Percentiles rank a stretch among this genome's conserved stretches.
Conservation (phyloP, 176 grass and related monocot genomes). For the Musa itinerans region DNA sequence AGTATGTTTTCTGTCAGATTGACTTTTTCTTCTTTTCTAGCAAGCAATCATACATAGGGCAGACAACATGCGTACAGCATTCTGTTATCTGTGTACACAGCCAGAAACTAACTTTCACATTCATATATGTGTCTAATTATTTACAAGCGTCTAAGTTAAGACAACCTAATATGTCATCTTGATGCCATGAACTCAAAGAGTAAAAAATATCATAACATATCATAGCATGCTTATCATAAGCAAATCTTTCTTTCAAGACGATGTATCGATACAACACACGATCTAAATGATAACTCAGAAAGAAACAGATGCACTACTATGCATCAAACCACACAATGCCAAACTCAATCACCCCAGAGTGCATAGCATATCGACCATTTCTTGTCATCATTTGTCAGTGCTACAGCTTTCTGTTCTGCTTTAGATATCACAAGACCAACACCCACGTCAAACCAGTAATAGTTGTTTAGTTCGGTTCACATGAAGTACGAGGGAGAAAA, state of each 20-base stretch:
- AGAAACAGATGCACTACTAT: no score
- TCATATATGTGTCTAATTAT: no score
- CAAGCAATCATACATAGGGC: no score
- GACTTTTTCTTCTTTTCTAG: no score
- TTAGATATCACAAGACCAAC: neutral
- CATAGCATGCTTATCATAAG: neutral
- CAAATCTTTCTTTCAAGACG: neutral
- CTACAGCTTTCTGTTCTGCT: neutral
- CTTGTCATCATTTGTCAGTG: neutral
- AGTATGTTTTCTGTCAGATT: no score
- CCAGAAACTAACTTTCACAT: no score
- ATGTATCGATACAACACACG: neutral
- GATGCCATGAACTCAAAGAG: neutral
- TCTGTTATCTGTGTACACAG: no score
- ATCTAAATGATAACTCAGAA: no score
- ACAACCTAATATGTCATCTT: neutral
- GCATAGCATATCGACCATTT: neutral
- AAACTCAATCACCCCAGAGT: neutral
- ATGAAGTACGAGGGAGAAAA: constrained; percentile 53
- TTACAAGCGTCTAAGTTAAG: no score
- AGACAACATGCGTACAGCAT: no score
- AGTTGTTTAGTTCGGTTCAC: constrained; percentile 65
- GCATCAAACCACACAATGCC: neutral
- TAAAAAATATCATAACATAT: neutral
- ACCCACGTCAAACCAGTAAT: constrained; percentile 6